Evolutionary conservation across 176 grass and related monocot species (phyloP).

Genomic region (Triticum urartu): DNA sequence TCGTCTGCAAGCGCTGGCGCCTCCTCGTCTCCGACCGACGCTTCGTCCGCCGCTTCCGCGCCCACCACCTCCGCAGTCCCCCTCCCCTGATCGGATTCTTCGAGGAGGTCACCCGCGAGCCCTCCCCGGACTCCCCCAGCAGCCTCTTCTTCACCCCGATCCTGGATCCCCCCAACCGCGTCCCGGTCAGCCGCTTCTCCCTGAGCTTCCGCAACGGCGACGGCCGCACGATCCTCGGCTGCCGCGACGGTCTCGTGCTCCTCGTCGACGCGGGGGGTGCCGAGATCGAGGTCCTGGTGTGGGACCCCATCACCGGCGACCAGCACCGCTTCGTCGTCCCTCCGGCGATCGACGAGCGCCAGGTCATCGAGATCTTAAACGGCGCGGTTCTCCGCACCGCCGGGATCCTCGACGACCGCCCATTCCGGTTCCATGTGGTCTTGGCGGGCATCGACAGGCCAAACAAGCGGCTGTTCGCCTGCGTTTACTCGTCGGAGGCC

Average conservation of each 20-base stretch:
- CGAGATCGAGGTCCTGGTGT: not conserved
- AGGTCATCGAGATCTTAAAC: not conserved
- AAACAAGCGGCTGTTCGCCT: not conserved
- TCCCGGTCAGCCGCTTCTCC: not conserved
- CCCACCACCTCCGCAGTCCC: not conserved
- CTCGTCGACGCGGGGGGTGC: no score
- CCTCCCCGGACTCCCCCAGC: not conserved
- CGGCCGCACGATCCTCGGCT: not conserved
- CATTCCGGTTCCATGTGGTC: not conserved
- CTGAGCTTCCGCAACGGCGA: not conserved
- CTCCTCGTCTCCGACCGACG: not conserved
- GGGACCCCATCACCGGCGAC: conserved; percentile 15
- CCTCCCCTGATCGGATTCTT: not conserved
- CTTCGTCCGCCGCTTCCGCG: not conserved
- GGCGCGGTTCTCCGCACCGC: not conserved
- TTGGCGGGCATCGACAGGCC: not conserved
- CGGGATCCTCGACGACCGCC: not conserved
- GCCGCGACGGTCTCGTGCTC: conserved; percentile 10
- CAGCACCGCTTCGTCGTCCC: not conserved
- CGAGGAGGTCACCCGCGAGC: not conserved
- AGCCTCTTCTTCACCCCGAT: not conserved
- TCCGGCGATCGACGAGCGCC: not conserved
- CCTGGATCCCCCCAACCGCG: not conserved
- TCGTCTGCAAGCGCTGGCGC: conserved; percentile 18
- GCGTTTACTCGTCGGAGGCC: not conserved